These are phyloP conservation scores for Candida palmyrensis DNA, from an alignment of 805 yeast species.

Conservation along the genomic window DNA sequence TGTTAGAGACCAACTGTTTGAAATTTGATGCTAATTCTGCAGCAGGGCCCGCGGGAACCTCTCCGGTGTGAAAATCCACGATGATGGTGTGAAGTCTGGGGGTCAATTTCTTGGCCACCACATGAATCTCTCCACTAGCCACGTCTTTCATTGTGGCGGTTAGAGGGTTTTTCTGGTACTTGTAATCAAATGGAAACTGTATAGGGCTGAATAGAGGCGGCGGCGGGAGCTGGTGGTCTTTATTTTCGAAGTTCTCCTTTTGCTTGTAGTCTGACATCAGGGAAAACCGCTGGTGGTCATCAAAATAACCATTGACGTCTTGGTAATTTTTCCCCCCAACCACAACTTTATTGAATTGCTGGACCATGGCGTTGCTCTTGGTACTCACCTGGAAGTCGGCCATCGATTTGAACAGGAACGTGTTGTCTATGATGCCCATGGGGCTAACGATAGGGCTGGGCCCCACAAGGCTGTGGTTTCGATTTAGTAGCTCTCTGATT, in stretches of 20 bases:
- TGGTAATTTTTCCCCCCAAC: conserved; percentile 19
- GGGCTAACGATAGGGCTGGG: conserved; percentile 47
- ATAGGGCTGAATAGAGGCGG: conserved; percentile 80
- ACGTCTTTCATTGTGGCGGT: conserved; percentile 44
- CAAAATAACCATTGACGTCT: conserved; percentile 20
- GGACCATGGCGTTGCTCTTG: conserved; percentile 39
- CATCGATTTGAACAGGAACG: conserved; percentile 75
- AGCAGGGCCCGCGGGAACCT: conserved; percentile 47
- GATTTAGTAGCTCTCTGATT: conserved; percentile 38
- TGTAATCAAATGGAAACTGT: conserved; percentile 71
- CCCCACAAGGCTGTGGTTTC: conserved; percentile 19
- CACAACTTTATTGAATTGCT: conserved; percentile 23
- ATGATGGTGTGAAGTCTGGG: conserved; percentile 50
- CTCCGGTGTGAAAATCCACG: conserved; percentile 41
- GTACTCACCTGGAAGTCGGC: conserved; percentile 81
- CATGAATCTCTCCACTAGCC: conserved; percentile 54
- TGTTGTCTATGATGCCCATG: conserved; percentile 60
- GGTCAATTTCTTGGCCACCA: conserved; percentile 40
- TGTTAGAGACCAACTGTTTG: conserved; percentile 27
- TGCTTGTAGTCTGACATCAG: conserved; percentile 25
- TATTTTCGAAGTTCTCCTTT: conserved; percentile 19
- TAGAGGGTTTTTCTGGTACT: conserved; percentile 67
- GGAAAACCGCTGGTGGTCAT: conserved; percentile 15
- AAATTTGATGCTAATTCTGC: conserved; percentile 36
- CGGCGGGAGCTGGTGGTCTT: conserved; percentile 65